Percentiles rank a stretch among this genome's conserved stretches.
These are phyloP conservation scores for Pistacia vera DNA, from an alignment of 345 rosid species.

Conservation along the genomic window DNA sequence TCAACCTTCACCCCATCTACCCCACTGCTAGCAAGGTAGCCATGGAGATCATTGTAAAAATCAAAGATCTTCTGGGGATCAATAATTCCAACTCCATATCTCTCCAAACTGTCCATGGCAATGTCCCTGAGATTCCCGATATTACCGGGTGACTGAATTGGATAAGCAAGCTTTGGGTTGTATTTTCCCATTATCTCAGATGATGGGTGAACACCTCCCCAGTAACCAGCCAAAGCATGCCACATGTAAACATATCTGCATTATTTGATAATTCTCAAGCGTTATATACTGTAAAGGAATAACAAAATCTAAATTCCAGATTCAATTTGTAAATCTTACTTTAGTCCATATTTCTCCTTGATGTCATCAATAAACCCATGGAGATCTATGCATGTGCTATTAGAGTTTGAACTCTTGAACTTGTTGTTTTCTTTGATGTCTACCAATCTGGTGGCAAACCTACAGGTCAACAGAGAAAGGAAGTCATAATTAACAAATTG, in stretches of 20 bases:
- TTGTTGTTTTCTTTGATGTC: constrained; percentile 56
- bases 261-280: not conserved
- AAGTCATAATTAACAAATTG: not conserved
- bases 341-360: constrained; percentile 38
- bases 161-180: constrained; percentile 46
- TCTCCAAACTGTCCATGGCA: constrained; percentile 44
- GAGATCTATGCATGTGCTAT: constrained; percentile 26
- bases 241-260: constrained; percentile 62
- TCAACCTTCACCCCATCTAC: constrained; percentile 60
- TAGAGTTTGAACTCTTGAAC: constrained; percentile 42
- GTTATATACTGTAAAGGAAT: not conserved
- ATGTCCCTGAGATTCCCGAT: constrained; percentile 36
- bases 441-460: constrained; percentile 56
- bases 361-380: constrained; percentile 37
- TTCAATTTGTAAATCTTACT: constrained; percentile 31
- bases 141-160: constrained; percentile 49
- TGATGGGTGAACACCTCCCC: constrained; percentile 64
- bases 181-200: constrained; percentile 54
- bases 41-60: constrained; percentile 53
- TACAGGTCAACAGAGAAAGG: constrained; percentile 20
- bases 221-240: constrained; percentile 64
- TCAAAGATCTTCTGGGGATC: constrained; percentile 36
- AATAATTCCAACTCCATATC: constrained; percentile 46
- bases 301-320: not conserved
- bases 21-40: constrained; percentile 42